Evolutionary conservation across 2,329 filamentous ascomycete genomes (phyloP).

Genomic region (Alternaria conjuncta): DNA sequence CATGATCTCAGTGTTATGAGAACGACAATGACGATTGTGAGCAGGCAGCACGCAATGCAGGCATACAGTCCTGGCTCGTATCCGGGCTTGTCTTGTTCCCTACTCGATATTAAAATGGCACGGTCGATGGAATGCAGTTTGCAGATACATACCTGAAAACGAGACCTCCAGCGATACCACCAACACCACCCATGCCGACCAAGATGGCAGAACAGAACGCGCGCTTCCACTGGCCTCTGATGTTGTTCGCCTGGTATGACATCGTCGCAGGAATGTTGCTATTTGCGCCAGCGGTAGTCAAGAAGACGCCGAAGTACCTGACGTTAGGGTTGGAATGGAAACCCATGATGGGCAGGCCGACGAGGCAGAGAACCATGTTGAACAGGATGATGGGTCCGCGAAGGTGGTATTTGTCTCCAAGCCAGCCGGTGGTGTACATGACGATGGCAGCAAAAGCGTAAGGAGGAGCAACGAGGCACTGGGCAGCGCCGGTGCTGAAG

Average conservation of each 20-base stretch:
- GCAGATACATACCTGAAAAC: conserved; percentile 64
- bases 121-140: background rate
- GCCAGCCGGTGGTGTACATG: conserved; percentile 63
- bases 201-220: conserved; percentile 78
- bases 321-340: conserved; percentile 64
- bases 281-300: conserved; percentile 78
- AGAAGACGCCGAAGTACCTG: conserved; percentile 77
- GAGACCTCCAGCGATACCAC: conserved; percentile 76
- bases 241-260: conserved; percentile 86
- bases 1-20: conserved; percentile 43
- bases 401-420: conserved; percentile 70
- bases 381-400: conserved; percentile 56
- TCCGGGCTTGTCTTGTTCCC: conserved; percentile 44
- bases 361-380: conserved; percentile 65
- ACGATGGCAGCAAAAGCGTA: conserved; percentile 46
- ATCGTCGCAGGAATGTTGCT: conserved; percentile 77
- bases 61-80: conserved; percentile 49
- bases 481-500: conserved; percentile 67
- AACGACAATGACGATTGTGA: conserved; percentile 46
- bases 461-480: conserved; percentile 69
- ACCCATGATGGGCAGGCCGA: conserved; percentile 76
- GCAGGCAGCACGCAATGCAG: conserved; percentile 47
- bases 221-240: conserved; percentile 87
- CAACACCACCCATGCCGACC: conserved; percentile 77
- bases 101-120: conserved; percentile 1